These are phyloP conservation scores for Arabidopsis arenosa DNA, from an alignment of 345 rosid species.

Conservation along the genomic window DNA sequence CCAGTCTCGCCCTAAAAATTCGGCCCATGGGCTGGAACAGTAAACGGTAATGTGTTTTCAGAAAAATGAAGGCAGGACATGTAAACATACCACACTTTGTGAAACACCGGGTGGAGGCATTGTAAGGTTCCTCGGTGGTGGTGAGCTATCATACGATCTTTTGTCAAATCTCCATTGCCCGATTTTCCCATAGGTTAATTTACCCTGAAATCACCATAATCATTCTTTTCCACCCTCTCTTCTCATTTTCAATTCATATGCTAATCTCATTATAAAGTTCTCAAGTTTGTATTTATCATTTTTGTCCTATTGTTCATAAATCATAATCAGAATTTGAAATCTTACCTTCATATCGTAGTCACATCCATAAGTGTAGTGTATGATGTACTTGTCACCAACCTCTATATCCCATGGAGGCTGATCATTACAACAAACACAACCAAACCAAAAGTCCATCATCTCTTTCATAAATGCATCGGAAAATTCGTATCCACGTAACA, in stretches of 20 bases:
- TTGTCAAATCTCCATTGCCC: slow-evolving; percentile 99
- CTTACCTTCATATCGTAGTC: slow-evolving; percentile 90
- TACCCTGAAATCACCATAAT: slow-evolving; percentile 55
- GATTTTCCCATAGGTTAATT: slow-evolving; percentile 81
- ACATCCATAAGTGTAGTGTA: slow-evolving; percentile 97
- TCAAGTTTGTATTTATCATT: neutral
- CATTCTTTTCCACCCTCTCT: neutral
- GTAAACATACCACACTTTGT: slow-evolving; percentile 85
- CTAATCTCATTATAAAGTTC: slow-evolving; percentile 13
- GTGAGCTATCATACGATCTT: slow-evolving; percentile 63
- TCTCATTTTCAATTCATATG: neutral
- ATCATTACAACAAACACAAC: slow-evolving; percentile 44
- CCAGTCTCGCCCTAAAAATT: neutral
- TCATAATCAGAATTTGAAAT: neutral
- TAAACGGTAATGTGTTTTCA: neutral
- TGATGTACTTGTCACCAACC: slow-evolving; percentile 79
- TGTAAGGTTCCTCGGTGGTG: slow-evolving; percentile 87
- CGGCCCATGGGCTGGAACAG: neutral
- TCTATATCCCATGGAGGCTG: slow-evolving; percentile 99
- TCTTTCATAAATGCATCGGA: slow-evolving; percentile 23
- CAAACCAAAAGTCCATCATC: slow-evolving; percentile 18
- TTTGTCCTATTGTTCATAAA: slow-evolving; percentile 2
- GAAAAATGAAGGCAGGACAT: slow-evolving; percentile 17
- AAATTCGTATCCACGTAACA: neutral
- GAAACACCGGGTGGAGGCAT: slow-evolving; percentile 95